These are phyloP conservation scores for Tephrocybe sp. DNA, from an alignment of 768 basidiomycete genomes.

Conservation along the genomic window DNA sequence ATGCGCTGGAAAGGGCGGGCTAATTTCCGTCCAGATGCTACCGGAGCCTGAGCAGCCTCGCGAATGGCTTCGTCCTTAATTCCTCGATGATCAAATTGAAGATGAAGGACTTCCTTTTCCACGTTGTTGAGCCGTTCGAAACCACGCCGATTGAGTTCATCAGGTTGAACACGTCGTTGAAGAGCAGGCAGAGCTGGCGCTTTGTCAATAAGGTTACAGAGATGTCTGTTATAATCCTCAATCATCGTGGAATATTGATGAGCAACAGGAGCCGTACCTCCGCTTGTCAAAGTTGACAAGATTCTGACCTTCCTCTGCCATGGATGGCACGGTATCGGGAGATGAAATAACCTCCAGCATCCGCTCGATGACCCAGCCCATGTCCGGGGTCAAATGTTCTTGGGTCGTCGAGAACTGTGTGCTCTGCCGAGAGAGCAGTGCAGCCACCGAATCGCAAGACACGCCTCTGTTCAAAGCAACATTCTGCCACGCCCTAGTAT, in stretches of 20 bases:
- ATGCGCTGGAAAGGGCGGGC: conserved; percentile 66
- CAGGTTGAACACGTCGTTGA: conserved; percentile 43
- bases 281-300: conserved; percentile 84
- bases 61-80: conserved; percentile 75
- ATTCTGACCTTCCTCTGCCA: conserved; percentile 48
- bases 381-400: conserved; percentile 64
- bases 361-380: conserved; percentile 82
- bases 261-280: conserved; percentile 45
- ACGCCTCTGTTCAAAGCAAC: conserved; percentile 63
- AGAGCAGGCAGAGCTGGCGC: conserved; percentile 42
- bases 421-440: conserved; percentile 52
- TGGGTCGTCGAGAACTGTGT: conserved; percentile 42
- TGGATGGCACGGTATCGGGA: conserved; percentile 63
- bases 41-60: conserved; percentile 49
- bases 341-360: conserved; percentile 76
- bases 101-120: conserved; percentile 58
- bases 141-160: conserved; percentile 60
- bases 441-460: conserved; percentile 56
- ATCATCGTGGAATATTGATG: neutral
- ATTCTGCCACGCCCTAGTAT: conserved; percentile 75
- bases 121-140: conserved; percentile 76
- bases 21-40: conserved; percentile 50
- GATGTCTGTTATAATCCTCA: conserved; percentile 43
- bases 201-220: conserved; percentile 62
- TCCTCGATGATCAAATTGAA: conserved; percentile 68